These are phyloP conservation scores for Neltuma alba DNA, from an alignment of 306 rosid genomes.

Conservation along the genomic window DNA sequence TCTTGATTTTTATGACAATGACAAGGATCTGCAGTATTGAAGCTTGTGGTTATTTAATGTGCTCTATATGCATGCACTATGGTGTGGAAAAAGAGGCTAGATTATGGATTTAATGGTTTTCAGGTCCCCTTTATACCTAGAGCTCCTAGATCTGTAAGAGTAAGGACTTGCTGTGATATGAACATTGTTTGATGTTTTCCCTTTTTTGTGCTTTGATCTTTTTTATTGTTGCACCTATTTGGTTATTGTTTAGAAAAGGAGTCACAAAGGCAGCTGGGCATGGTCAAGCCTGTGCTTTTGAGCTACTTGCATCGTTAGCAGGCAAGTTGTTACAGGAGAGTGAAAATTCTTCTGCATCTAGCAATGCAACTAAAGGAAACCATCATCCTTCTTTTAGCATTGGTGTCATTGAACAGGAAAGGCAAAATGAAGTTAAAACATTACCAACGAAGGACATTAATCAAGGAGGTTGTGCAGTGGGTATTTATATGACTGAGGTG, in stretches of 20 bases:
- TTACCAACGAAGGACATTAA: slow-evolving; percentile 38
- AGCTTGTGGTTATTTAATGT: slow-evolving; percentile 53
- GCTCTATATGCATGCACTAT: slow-evolving; percentile 61
- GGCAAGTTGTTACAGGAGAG: slow-evolving; percentile 85
- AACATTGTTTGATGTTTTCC: neutral
- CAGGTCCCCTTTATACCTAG: slow-evolving; percentile 67
- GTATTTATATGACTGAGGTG: slow-evolving; percentile 45
- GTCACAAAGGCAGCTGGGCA: slow-evolving; percentile 54
- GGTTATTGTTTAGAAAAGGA: slow-evolving; percentile 64
- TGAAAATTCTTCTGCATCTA: slow-evolving; percentile 68
- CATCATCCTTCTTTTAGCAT: slow-evolving; percentile 43
- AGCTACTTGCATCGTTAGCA: slow-evolving; percentile 83
- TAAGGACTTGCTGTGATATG: slow-evolving; percentile 40
- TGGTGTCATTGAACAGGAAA: slow-evolving; percentile 47
- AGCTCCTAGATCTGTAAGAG: slow-evolving; percentile 86
- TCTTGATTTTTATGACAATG: slow-evolving; percentile 45
- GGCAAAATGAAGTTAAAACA: slow-evolving; percentile 41
- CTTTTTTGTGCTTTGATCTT: slow-evolving; percentile 26
- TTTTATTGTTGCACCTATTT: slow-evolving; percentile 30
- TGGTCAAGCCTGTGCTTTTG: slow-evolving; percentile 67
- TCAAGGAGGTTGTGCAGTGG: slow-evolving; percentile 55
- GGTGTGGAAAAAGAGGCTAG: slow-evolving; percentile 77
- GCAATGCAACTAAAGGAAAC: slow-evolving; percentile 71
- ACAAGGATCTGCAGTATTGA: slow-evolving; percentile 34
- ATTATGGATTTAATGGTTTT: slow-evolving; percentile 66